A percentile compares a stretch with the other conserved stretches of the same genome.
Evolutionary conservation across 495 filamentous ascomycete species (phyloP).

Genomic region (Penicillium riverlandense): DNA sequence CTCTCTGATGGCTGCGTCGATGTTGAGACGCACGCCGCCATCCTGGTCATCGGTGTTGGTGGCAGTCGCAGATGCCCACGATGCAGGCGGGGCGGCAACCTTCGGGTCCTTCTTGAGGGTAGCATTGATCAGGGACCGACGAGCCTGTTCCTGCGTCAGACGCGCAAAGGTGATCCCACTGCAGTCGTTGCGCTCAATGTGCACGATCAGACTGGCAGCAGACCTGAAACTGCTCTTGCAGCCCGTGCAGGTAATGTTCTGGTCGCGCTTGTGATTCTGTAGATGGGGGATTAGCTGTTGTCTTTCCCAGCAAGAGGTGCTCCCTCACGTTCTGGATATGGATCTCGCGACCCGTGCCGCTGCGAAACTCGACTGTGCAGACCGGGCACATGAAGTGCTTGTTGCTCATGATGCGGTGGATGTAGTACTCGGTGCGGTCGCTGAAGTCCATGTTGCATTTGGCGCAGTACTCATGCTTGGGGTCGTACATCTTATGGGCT

Average conservation of each 20-base stretch:
- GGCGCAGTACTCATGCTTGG: not conserved
- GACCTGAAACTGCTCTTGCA: constrained; percentile 36
- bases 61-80: constrained; percentile 19
- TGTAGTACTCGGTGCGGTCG: constrained; percentile 18
- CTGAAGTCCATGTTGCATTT: not conserved
- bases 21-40: not conserved
- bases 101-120: too few relatives aligned
- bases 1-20: not conserved
- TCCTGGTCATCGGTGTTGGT: constrained; percentile 22
- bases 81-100: not conserved
- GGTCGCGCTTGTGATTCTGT: constrained; percentile 35
- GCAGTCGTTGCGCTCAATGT: constrained; percentile 46
- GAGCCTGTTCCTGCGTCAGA: constrained; percentile 24
- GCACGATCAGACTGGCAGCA: constrained; percentile 38
- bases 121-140: not conserved
- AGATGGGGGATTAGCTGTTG: not conserved
- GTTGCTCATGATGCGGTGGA: constrained; percentile 32
- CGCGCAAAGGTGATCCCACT: constrained; percentile 13
- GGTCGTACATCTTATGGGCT: too few relatives aligned
- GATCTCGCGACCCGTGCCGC: constrained; percentile 31
- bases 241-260: constrained; percentile 38
- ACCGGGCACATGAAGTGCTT: constrained; percentile 43
- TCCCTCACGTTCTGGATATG: constrained; percentile 40
- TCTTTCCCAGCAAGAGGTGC: too few relatives aligned
- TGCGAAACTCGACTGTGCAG: constrained; percentile 45